A percentile compares a stretch with the other conserved stretches of the same genome.
Evolutionary conservation across 2,329 filamentous ascomycete genomes (phyloP).

Genomic region (Cladosporium velox): DNA sequence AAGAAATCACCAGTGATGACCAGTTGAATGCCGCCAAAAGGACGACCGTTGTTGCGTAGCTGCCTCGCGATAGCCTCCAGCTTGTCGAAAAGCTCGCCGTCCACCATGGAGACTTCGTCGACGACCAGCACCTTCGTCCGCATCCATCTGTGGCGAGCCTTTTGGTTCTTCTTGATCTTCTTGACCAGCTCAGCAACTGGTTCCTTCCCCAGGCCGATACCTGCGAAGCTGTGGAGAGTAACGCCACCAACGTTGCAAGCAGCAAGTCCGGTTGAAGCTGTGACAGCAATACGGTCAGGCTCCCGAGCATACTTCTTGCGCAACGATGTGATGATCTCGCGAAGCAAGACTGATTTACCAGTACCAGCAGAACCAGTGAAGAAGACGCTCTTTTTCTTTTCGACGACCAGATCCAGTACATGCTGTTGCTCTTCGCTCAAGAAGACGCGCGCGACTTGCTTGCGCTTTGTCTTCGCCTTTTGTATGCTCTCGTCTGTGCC

Average conservation of each 20-base stretch:
- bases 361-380: slow-evolving; percentile 95
- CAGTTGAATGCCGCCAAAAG: slow-evolving; percentile 94
- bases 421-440: slow-evolving; percentile 84
- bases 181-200: slow-evolving; percentile 76
- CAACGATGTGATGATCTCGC: slow-evolving; percentile 81
- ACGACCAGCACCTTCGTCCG: slow-evolving; percentile 84
- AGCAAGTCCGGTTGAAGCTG: slow-evolving; percentile 91
- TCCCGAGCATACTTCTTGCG: slow-evolving; percentile 75
- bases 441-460: slow-evolving; percentile 60
- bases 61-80: slow-evolving; percentile 82
- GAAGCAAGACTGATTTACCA: slow-evolving; percentile 93
- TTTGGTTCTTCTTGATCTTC: slow-evolving; percentile 86
- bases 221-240: slow-evolving; percentile 92
- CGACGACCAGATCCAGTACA: slow-evolving; percentile 79
- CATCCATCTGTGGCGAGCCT: slow-evolving; percentile 86
- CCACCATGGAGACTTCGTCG: slow-evolving; percentile 98
- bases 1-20: slow-evolving; percentile 98
- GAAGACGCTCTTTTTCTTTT: slow-evolving; percentile 85
- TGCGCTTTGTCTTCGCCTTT: slow-evolving; percentile 48
- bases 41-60: slow-evolving; percentile 84
- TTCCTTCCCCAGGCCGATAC: slow-evolving; percentile 94
- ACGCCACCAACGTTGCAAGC: slow-evolving; percentile 97
- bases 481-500: slow-evolving; percentile 51
- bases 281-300: slow-evolving; percentile 84
- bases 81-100: slow-evolving; percentile 96